Evolutionary conservation across 768 basidiomycete genomes (phyloP).

Genomic region (Crassisporium funariophilum): DNA sequence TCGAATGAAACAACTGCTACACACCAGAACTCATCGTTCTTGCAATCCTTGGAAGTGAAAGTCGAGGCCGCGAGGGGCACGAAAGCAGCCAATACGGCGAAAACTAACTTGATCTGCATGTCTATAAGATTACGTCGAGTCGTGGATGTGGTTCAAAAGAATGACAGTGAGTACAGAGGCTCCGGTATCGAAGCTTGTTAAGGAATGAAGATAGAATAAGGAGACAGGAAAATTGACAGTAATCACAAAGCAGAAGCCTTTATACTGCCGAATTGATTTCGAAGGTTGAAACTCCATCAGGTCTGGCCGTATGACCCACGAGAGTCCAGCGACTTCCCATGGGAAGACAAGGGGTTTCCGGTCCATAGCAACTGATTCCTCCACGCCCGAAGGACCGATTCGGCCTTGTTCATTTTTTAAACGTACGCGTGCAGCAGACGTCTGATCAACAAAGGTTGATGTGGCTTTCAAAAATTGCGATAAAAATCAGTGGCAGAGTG

Average conservation of each 20-base stretch:
- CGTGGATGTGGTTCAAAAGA: slow-evolving; percentile 21
- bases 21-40: slow-evolving; percentile 32
- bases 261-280: slow-evolving; percentile 6
- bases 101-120: slow-evolving; percentile 27
- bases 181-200: slow-evolving; percentile 11
- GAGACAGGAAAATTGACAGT: slow-evolving; percentile 6
- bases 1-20: background rate
- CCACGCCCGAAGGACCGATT: too few species aligned
- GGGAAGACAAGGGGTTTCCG: too few species aligned
- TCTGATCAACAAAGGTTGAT: too few species aligned
- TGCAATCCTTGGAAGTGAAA: slow-evolving; percentile 25
- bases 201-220: slow-evolving; percentile 11
- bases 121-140: slow-evolving; percentile 22
- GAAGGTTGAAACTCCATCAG: slow-evolving; percentile 15
- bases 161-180: slow-evolving; percentile 18
- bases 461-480: too few species aligned
- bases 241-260: slow-evolving; percentile 1
- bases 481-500: too few species aligned
- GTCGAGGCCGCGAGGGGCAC: slow-evolving; percentile 36
- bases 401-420: too few species aligned
- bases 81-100: slow-evolving; percentile 37
- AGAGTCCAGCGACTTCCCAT: too few species aligned
- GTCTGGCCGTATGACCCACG: too few species aligned
- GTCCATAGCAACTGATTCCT: too few species aligned
- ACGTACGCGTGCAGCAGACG: too few species aligned